Evolutionary conservation across 176 grass and related monocot species (phyloP), one percentile per base, ranked within the genome.

Genomic region (Phoenix roebelenii): DNA sequence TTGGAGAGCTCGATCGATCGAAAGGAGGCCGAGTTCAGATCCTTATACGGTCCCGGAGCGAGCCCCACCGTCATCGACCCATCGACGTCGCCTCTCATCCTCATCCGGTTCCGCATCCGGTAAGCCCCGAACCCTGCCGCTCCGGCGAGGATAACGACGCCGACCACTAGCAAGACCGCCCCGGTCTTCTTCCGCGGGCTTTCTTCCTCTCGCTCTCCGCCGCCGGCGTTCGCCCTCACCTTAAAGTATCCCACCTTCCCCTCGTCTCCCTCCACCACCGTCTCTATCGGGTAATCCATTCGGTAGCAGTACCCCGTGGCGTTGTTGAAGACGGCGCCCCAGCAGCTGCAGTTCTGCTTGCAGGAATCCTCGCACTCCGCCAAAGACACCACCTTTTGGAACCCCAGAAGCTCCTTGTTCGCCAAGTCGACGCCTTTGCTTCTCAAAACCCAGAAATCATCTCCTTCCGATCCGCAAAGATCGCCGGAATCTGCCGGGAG

Each of bases 321-420:
- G 76, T 88, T 91, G 78, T 73, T 88, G 81, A 83, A 97, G 65
- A 97, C 77, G 3, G 93, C 73, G 4, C 81, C 93, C 87, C 84
- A 97, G 75, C 93, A 97, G 57, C 24, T 85, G 87, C 87, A 97
- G 75, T 97, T 91, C 64, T 65, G 79, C 30, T 81, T 68, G 76
- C 93, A 97, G 54, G 66, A 55, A 51, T 19, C 55, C 67, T 97
- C 83, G 82, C 93, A 97, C 12, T 83, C 87, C 23, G 62, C 59
- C 58, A 67, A 80, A 1, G 93, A 85, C 16, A 23, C 59, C 55
- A 75, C 74, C 50, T 48, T 78, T 65, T 59, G 69, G 55, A 66
- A 80, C 49, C 26, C 55, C 55, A 87, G 18, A 6, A 73, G 16
- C 12, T 80, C 93, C 62, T 88, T 88, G 70, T 88, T 97, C 20